A percentile compares a stretch with the other conserved stretches of the same genome.
phyloP scores from a whole-genome alignment of 2,329 filamentous ascomycete genomes.

The Aspergillus glaucus region DNA sequence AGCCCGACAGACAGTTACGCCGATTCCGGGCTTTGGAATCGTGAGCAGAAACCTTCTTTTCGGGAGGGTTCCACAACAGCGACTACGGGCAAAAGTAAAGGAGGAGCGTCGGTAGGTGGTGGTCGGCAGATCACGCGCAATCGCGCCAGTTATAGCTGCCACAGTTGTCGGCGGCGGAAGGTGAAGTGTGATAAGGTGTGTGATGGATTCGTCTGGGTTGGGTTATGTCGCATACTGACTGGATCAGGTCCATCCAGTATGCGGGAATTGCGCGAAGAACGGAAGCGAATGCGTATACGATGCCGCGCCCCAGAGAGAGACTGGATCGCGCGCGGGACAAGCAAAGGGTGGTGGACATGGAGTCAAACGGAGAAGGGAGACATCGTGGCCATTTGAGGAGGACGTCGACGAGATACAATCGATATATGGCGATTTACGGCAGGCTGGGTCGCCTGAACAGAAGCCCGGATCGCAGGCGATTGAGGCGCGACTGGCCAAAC shows the following conservation, averaged over 20 bases:
- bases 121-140: constrained; percentile 43
- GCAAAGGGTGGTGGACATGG: constrained; percentile 19
- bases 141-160: constrained; percentile 43
- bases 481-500: constrained; percentile 37
- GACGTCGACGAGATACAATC: constrained; percentile 29
- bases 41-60: constrained; percentile 3
- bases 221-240: neutral
- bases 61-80: constrained; percentile 2
- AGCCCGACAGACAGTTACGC: constrained; percentile 11
- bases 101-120: constrained; percentile 14
- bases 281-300: constrained; percentile 39
- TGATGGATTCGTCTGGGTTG: neutral
- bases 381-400: constrained; percentile 21
- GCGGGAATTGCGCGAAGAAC: constrained; percentile 41
- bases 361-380: constrained; percentile 30
- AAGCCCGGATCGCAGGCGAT: constrained; percentile 33
- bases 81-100: constrained; percentile 3
- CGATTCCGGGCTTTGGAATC: constrained; percentile 7
- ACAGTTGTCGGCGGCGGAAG: constrained; percentile 41
- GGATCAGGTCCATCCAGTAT: constrained; percentile 37
- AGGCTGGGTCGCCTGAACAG: constrained; percentile 18
- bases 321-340: constrained; percentile 7
- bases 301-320: constrained; percentile 22
- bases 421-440: constrained; percentile 23
- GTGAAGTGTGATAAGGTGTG: constrained; percentile 42